Percentiles rank a stretch among this genome's conserved stretches.
These are phyloP conservation scores for Aureobasidium sp. DNA, from an alignment of 2,329 filamentous ascomycete genomes.

Conservation along the genomic window DNA sequence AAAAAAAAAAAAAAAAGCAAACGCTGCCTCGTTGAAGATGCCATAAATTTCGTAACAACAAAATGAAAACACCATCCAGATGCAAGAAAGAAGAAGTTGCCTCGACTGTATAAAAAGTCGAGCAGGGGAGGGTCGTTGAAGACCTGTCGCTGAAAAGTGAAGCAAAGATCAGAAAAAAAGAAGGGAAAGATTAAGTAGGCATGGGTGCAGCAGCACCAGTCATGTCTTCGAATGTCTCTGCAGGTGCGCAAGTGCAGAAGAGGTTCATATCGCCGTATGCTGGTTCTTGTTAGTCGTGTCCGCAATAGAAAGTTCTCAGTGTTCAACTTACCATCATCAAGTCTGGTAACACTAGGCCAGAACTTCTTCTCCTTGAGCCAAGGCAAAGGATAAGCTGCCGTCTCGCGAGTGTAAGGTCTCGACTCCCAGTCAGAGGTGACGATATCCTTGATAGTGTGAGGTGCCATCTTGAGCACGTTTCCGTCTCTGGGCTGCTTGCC, in stretches of 20 bases:
- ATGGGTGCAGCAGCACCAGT: constrained; percentile 25
- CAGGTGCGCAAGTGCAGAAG: constrained; percentile 88
- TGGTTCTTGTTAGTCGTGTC: constrained; percentile 26
- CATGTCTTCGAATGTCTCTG: constrained; percentile 47
- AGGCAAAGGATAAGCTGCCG: constrained; percentile 76
- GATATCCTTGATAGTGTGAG: constrained; percentile 76
- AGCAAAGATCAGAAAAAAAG: not conserved
- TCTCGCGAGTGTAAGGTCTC: constrained; percentile 68
- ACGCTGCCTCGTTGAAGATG: constrained; percentile 11
- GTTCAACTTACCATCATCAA: constrained; percentile 70
- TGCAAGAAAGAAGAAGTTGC: not conserved
- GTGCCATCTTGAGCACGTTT: constrained; percentile 83
- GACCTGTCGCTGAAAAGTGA: constrained; percentile 1
- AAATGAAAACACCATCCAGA: not conserved
- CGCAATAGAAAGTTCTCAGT: not conserved
- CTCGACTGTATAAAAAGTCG: not conserved
- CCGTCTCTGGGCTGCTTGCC: constrained; percentile 63
- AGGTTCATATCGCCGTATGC: constrained; percentile 86
- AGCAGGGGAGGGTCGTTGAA: constrained; percentile 8
- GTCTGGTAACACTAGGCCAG: constrained; percentile 78
- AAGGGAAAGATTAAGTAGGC: not conserved
- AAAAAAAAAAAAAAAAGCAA: not conserved
- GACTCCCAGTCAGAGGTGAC: constrained; percentile 69
- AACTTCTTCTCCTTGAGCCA: constrained; percentile 94
- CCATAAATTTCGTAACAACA: not conserved